These are phyloP conservation scores for Teratosphaeria nubilosa DNA, from an alignment of 2,329 filamentous ascomycete species.

Conservation along the genomic window DNA sequence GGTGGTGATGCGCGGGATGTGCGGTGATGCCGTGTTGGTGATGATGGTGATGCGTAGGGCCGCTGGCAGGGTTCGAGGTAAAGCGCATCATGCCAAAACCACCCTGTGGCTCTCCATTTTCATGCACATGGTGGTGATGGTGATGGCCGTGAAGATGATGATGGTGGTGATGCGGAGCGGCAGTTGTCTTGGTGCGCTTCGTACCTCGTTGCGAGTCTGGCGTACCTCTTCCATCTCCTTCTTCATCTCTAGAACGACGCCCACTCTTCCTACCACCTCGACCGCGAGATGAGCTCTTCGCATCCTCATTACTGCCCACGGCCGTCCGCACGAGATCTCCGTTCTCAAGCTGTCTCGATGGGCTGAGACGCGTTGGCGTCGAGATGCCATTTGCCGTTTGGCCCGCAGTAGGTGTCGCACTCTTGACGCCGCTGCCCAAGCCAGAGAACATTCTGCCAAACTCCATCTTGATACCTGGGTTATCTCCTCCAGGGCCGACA, in stretches of 20 bases:
- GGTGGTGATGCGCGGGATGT: constrained; percentile 26
- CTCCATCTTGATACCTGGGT: constrained; percentile 81
- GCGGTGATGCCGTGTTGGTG: constrained; percentile 32
- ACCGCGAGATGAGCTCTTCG: constrained; percentile 30
- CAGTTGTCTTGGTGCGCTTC: constrained; percentile 50
- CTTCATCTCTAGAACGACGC: constrained; percentile 68
- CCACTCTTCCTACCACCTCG: constrained; percentile 45
- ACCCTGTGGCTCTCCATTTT: constrained; percentile 19
- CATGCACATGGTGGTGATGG: constrained; percentile 25
- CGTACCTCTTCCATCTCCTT: constrained; percentile 33
- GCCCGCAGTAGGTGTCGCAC: constrained; percentile 36
- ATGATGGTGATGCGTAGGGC: constrained; percentile 17
- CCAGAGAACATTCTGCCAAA: constrained; percentile 92
- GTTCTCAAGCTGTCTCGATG: constrained; percentile 19
- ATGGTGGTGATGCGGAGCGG: constrained; percentile 50
- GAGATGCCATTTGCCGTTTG: constrained; percentile 41
- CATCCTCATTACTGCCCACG: constrained; percentile 23
- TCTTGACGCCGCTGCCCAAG: constrained; percentile 63
- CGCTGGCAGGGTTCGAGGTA: constrained; percentile 19
- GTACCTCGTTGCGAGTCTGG: constrained; percentile 45
- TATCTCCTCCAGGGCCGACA: constrained; percentile 65
- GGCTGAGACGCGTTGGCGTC: constrained; percentile 39
- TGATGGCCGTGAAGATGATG: constrained; percentile 36
- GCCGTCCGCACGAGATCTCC: constrained; percentile 17
- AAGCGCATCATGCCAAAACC: constrained; percentile 24